Evolutionary conservation across 495 filamentous ascomycete genomes (phyloP).

Genomic region (Chlorociboria aeruginascens): DNA sequence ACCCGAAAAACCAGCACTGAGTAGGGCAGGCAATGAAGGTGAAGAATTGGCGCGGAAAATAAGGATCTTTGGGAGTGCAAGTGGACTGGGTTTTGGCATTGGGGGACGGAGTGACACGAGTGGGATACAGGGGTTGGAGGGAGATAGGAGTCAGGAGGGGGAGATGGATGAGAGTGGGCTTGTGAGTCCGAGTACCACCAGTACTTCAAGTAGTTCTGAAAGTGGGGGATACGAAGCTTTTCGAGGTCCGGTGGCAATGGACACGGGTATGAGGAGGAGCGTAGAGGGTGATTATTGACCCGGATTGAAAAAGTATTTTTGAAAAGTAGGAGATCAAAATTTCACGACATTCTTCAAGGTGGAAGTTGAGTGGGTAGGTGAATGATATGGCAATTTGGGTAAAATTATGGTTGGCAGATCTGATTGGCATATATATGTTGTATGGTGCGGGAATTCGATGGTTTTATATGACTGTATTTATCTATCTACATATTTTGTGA

Average conservation of each 20-base stretch:
- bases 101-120: slow-evolving; percentile 10
- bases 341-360: no score
- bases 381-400: no score
- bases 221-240: slow-evolving; percentile 13
- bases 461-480: no score
- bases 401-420: no score
- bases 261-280: background rate
- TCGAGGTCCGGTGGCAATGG: background rate
- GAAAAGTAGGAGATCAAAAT: no score
- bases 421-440: no score
- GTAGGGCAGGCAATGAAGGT: slow-evolving; percentile 14
- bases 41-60: background rate
- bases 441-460: no score
- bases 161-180: slow-evolving; percentile 14
- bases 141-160: slow-evolving; percentile 9
- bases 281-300: slow-evolving; percentile 6
- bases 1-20: slow-evolving; percentile 38
- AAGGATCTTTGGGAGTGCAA: no score
- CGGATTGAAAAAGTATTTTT: background rate
- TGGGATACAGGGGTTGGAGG: slow-evolving; percentile 12
- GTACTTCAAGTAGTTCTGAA: slow-evolving; percentile 11
- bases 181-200: slow-evolving; percentile 20
- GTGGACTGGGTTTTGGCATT: background rate
- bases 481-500: no score
- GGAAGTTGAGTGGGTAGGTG: no score